Evolutionary conservation across 148 eudicot species (phyloP), one percentile per base, ranked within the genome.

Genomic region (Pouteria glomerata): DNA sequence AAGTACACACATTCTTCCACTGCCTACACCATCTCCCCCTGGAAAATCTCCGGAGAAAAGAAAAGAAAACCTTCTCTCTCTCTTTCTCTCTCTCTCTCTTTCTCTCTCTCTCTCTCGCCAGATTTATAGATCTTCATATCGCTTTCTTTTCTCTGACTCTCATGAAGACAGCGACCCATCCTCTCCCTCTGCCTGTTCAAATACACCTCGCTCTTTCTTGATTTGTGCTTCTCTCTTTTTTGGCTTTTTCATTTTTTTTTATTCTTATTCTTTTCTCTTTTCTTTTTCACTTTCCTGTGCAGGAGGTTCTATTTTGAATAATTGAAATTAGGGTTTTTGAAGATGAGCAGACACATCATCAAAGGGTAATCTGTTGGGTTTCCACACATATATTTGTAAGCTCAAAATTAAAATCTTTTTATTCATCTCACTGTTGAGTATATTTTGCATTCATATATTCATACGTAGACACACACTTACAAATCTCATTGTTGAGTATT

Each of bases 111-210:
- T 55, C 73, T 69, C 35, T 55, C 3, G 1, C 18, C 39, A 37
- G 73, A 57, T 70, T 70, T 70, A 26, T 57, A 39, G 69, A 66
- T 45, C 16, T 62, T 34, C 12, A 60, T 12, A 30, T 74, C 62
- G 16, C 61, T 65, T 63, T 37, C 34, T 41, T 68, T 68, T 61
- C 35, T 69, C 79, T 52, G 74, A 76, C 79, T 76, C 64, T 63
- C 69, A 76, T 42, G 79, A 76, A 56, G 79, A 76, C 64, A 76
- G 70, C 62, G 79, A 76, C 79, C 45, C 73, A 62, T 69, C 62
- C 33, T 66, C 58, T 34, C 34, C 44, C 50, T 41, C 61, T 70
- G 44, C 63, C 63, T 37, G 51, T 72, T 60, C 52, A 39, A 39
- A 68, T 52, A 35, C 57, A n/a, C 3, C 18, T 37, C 55, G 31